Conservation (phyloP, 768 basidiomycete species). For the Suillus variegatus region DNA sequence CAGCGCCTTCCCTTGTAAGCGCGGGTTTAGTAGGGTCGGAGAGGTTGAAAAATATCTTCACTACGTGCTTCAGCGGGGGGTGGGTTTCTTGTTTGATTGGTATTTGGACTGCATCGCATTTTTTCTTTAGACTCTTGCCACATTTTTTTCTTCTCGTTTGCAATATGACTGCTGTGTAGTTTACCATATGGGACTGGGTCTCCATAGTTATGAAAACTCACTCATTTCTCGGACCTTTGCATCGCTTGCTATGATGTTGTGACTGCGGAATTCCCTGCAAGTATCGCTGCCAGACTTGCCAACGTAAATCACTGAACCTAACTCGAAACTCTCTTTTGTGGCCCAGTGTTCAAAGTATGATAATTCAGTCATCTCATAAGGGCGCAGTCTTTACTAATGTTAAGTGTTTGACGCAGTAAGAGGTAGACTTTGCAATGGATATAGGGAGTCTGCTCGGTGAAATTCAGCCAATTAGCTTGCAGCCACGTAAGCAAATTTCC, state of each 20-base stretch:
- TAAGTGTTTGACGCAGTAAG: too few relatives aligned
- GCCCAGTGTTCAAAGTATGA: not conserved
- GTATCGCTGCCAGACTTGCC: not conserved
- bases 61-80: not conserved
- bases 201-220: not conserved
- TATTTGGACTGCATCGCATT: slow-evolving; percentile 7
- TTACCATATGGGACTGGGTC: slow-evolving; percentile 9
- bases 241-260: not conserved
- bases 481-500: not conserved
- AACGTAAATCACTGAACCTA: not conserved
- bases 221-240: not conserved
- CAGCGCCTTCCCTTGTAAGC: slow-evolving; percentile 26
- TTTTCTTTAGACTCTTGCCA: slow-evolving; percentile 3
- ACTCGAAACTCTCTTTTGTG: not conserved
- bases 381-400: not conserved
- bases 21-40: not conserved
- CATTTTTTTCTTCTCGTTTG: slow-evolving; percentile 1
- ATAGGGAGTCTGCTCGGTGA: too few relatives aligned
- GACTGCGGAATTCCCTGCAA: not conserved
- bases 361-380: not conserved
- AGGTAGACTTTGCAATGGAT: too few relatives aligned
- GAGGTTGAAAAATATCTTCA: slow-evolving; percentile 8
- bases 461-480: not conserved
- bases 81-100: not conserved
- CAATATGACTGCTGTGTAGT: slow-evolving; percentile 7